Evolutionary conservation across 768 basidiomycete genomes (phyloP).

Genomic region (Leccinum incarnatum): DNA sequence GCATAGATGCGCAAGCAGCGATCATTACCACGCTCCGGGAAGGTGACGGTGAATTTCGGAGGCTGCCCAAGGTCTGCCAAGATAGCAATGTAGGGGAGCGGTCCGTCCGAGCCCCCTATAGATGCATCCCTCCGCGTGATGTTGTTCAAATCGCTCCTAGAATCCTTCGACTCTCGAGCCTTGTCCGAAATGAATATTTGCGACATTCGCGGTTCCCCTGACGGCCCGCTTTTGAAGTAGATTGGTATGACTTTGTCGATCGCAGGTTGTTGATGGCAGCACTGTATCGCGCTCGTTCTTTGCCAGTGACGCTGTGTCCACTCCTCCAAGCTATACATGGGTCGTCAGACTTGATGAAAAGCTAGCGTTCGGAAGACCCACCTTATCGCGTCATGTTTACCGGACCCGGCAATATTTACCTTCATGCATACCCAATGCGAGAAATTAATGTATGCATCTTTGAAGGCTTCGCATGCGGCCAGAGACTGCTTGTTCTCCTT

Average conservation of each 20-base stretch:
- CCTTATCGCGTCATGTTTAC: neutral
- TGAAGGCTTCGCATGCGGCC: neutral
- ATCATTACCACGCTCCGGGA: neutral
- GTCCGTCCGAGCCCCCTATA: neutral
- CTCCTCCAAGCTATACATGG: neutral
- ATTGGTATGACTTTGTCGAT: neutral
- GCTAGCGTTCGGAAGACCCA: neutral
- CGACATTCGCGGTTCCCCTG: neutral
- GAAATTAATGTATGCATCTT: neutral
- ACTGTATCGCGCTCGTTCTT: neutral
- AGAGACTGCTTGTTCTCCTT: neutral
- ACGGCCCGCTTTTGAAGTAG: neutral
- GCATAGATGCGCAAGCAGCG: neutral
- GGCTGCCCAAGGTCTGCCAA: neutral
- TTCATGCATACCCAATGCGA: neutral
- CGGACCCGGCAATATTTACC: neutral
- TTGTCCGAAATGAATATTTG: neutral
- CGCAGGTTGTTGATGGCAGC: neutral
- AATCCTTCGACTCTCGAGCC: neutral
- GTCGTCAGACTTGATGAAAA: neutral
- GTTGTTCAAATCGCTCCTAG: neutral
- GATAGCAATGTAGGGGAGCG: neutral
- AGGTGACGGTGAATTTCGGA: neutral
- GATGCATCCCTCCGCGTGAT: neutral
- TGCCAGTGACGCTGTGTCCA: neutral